Evolutionary conservation across 257 asterid species (phyloP), one percentile per base, ranked within the genome.

Genomic region (Schizonepeta tenuifolia): DNA sequence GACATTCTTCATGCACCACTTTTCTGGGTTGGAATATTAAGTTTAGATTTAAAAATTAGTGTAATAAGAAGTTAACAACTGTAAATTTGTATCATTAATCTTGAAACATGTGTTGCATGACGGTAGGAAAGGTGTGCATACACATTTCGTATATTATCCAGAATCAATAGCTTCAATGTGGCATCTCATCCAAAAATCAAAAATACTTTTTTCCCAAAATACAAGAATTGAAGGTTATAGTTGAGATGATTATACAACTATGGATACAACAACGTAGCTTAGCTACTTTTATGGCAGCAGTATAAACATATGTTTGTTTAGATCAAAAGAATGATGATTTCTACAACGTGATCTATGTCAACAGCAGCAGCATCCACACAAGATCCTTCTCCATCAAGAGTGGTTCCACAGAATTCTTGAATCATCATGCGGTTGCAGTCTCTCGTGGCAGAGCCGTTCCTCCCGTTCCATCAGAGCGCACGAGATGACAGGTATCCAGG

Each of bases 241-340:
- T 38, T 33, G 9, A 50, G 14, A 44, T 54, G 9, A 69, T 15
- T 28, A 58, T 71, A 77, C 74, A 77, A 41, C 58, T 62, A 49
- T 50, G 21, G 41, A 21, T 77, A 71, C 77, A 71, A 69, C 75
- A 71, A 69, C 40, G 41, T 43, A 56, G 54, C 40, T 36, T 36
- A 65, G 53, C 69, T 50, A 50, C 70, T 49, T 6, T 4, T 75
- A 58, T 64, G 26, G 35, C 12, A 40, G 50, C 12, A 9, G 17
- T 8, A 12, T 11, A 53, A 65, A 35, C 65, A 31, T 61, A 17
- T 6, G 38, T 2, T 59, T 21, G 47, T 2, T 59, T 21, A 18
- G 35, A 66, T n/a, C 4, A 31, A 79, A 82, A 53, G 71, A 82
- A 76, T 79, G 75, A 54, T 69, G 54, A 59, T 70, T 67, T 69